Percentiles rank a stretch among this genome's conserved stretches.
phyloP scores from a whole-genome alignment of 176 grass and related monocot species.

The bread wheat (Triticum aestivum) region IWGSC_CS_RefSeq_v2.1 NC_057799.1:114675128-114675627 shows the following conservation, averaged over 20 bases:
- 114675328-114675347: not conserved
- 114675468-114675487: conserved; percentile 34
- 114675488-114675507: conserved; percentile 16
- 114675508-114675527: conserved; percentile 12
- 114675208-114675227: too few relatives aligned
- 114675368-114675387: not conserved
- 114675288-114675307: too few relatives aligned
- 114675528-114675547: not conserved
- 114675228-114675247: too few relatives aligned
- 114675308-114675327: not conserved
- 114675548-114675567: conserved; percentile 19
- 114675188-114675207: too few relatives aligned
- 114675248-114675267: too few relatives aligned
- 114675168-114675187: too few relatives aligned
- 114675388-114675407: not conserved
- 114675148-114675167: too few relatives aligned
- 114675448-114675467: not conserved
- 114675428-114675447: conserved; percentile 4
- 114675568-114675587: not conserved
- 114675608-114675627: too few relatives aligned
- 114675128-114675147: too few relatives aligned
- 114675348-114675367: not conserved
- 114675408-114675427: not conserved
- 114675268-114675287: too few relatives aligned
- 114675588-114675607: not conserved